These are phyloP conservation scores for Liquidambar formosana DNA, from an alignment of 164 flowering plant genomes.

Conservation along the genomic window DNA sequence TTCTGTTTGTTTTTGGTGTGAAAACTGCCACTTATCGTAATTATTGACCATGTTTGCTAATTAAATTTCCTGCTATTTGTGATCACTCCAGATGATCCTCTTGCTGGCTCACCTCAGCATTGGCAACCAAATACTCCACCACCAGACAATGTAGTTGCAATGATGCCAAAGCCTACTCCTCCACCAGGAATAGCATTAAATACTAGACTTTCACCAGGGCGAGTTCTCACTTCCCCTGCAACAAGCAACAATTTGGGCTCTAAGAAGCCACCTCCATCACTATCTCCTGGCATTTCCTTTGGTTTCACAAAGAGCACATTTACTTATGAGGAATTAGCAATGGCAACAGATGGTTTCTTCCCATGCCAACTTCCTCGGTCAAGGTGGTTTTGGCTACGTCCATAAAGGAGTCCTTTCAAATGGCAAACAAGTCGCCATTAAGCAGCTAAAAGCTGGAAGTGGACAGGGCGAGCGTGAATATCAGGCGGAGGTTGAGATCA, in stretches of 20 bases:
- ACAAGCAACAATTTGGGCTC: constrained; percentile 19
- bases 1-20: background rate
- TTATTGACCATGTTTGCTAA: background rate
- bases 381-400: constrained; percentile 54
- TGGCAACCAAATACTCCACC: constrained; percentile 19
- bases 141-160: background rate
- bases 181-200: constrained; percentile 4
- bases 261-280: constrained; percentile 15
- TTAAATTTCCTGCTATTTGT: background rate
- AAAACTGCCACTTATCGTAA: background rate
- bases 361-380: constrained; percentile 36
- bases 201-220: background rate
- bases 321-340: constrained; percentile 37
- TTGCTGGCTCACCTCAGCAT: constrained; percentile 14
- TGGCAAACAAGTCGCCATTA: constrained; percentile 53
- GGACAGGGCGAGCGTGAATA: constrained; percentile 56
- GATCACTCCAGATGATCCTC: constrained; percentile 15
- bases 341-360: constrained; percentile 44
- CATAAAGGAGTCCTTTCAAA: constrained; percentile 37
- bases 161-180: constrained; percentile 15
- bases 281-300: constrained; percentile 16
- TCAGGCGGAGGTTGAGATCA: constrained; percentile 42
- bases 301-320: constrained; percentile 29
- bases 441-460: constrained; percentile 48
- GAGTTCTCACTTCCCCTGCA: background rate